These are phyloP conservation scores for Tarenaya hassleriana DNA, from an alignment of 345 rosid genomes.

Conservation along the genomic window DNA sequence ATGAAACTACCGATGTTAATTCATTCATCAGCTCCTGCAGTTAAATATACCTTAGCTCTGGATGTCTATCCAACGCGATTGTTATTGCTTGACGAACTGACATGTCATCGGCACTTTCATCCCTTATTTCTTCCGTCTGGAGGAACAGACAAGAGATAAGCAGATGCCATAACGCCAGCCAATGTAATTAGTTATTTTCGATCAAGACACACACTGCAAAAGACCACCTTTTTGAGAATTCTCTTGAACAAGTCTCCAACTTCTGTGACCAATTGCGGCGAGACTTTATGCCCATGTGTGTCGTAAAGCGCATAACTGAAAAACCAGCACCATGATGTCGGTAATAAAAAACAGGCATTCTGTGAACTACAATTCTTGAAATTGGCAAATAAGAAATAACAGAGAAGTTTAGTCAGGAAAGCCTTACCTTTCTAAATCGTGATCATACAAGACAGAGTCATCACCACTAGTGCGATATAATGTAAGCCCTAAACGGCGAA, in stretches of 20 bases:
- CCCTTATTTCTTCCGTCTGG: constrained; percentile 78
- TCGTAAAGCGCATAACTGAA: constrained; percentile 64
- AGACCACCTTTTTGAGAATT: constrained; percentile 70
- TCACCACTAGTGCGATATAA: constrained; percentile 87
- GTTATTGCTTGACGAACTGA: constrained; percentile 79
- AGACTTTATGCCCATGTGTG: constrained; percentile 54
- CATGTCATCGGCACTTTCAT: constrained; percentile 61
- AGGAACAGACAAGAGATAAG: constrained; percentile 20
- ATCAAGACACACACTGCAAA: constrained; percentile 9
- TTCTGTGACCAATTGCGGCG: constrained; percentile 53
- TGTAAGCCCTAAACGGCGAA: constrained; percentile 62
- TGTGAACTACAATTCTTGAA: background rate
- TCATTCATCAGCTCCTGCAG: background rate
- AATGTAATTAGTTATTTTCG: background rate
- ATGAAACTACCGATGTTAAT: background rate
- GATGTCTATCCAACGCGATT: constrained; percentile 62
- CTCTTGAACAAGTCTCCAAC: constrained; percentile 73
- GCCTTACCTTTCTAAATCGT: constrained; percentile 85
- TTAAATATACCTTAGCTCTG: constrained; percentile 66
- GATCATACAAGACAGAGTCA: constrained; percentile 82
- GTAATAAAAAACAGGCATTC: background rate
- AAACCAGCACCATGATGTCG: background rate
- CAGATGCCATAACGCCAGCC: background rate
- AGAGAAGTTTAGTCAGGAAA: background rate
- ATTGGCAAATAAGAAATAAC: background rate